Base-by-base conservation (phyloP, 768 basidiomycete species). In the Leccinum sublutescens region DNA sequence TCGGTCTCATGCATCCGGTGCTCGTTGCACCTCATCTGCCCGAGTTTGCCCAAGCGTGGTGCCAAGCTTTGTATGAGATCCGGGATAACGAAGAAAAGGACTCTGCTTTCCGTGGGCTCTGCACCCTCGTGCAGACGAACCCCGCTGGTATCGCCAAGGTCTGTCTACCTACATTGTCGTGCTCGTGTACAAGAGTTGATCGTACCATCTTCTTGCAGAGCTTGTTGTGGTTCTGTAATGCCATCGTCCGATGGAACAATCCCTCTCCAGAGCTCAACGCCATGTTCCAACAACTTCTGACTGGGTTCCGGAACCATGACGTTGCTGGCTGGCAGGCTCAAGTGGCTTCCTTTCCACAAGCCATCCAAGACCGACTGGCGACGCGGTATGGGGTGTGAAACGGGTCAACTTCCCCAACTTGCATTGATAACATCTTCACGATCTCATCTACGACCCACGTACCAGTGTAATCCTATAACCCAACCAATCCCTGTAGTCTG, bases 71-170 rank as follows among this genome's bases (percentile, higher is more conserved):
- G 55, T 95, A 95, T 71, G 97, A 98, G 75, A 99, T 99, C 73
- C 88, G 97, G 63, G 97, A 99, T 69, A 99, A 98, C 68, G 96
- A 98, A 67, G 97, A 99, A 79, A 99, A 98, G 77, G 97, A 98
- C 69, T 98, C 95, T 21, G 97, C 97, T 6, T 99, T 98, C 85
- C 83, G 95, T 57, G 97, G 97, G 2, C 85, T 99, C 67, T 99
- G 97, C 75, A 93, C 93, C 29, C 87, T 98, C 38, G 93, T 98
- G 60, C 93, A 95, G 74, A 85, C 85, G 31, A 99, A 99, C 72
- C 97, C 97, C 17, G 85, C 85, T 61, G 97, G 96, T 2, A 93
- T 98, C 60, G 85, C 92, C 47, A 94, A 94, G 85, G 95, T 91
- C 57, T 61, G 86, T 75, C 6, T 10, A 11, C n/a, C 40, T 43